Evolutionary conservation across 257 asterid species (phyloP).

Genomic region (Plantago elongata): DNA sequence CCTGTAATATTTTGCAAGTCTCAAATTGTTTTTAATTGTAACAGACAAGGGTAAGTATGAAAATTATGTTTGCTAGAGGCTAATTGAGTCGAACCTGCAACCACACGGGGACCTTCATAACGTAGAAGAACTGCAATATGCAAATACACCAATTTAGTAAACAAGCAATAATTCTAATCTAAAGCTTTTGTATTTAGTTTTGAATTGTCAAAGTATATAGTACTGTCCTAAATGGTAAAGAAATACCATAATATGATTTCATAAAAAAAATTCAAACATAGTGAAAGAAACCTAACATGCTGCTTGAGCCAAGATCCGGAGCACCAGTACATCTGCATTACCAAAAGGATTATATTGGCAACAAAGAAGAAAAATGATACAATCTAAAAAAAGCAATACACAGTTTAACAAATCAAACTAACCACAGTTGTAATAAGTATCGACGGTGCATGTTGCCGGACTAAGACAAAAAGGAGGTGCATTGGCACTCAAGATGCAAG

Average conservation of each 20-base stretch:
- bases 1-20: neutral
- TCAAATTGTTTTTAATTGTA: neutral
- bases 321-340: neutral
- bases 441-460: too few species aligned
- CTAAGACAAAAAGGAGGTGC: too few species aligned
- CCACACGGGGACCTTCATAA: too few species aligned
- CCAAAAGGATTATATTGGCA: neutral
- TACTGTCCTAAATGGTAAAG: neutral
- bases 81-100: neutral
- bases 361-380: neutral
- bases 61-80: neutral
- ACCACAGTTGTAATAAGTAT: neutral
- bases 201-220: neutral
- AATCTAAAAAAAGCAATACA: neutral
- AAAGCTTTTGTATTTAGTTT: too few species aligned
- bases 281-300: constrained; percentile 3
- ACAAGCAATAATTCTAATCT: too few species aligned
- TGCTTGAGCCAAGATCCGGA: constrained; percentile 1
- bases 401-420: neutral
- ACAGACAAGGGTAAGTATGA: neutral
- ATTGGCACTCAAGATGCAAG: neutral
- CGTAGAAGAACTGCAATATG: too few species aligned
- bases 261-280: neutral
- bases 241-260: neutral
- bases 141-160: too few species aligned